Base-by-base conservation (phyloP, 2,329 filamentous ascomycete species). In the Blumeria hordei region DNA sequence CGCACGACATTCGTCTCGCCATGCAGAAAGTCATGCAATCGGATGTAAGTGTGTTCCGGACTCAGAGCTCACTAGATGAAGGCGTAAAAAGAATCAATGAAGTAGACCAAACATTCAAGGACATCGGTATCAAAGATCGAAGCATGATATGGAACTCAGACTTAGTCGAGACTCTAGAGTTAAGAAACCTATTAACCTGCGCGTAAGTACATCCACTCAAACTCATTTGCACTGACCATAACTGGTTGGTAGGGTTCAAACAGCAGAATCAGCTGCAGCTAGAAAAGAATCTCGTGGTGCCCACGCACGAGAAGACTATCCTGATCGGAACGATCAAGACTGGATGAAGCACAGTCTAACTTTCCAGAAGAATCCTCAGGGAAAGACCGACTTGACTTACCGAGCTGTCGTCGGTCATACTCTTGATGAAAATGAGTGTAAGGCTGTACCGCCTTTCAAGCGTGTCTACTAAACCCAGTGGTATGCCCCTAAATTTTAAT, bases 101-200 rank as follows among this genome's bases (percentile, higher is more conserved):
- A 62, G 86, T 96, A 63, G 90, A 96, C 68, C 70, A 77, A 63
- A 76, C 74, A 64, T 96, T 84, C 72, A 71, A 75, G 63, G 75
- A 95, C 66, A 83, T 96, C 63, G 86, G 87, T 66, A 95, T 86
- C 73, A 94, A 94, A 79, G 90, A 96, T 71, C 85, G 92, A 70
- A 93, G 86, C 77, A 95, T 96, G 90, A 96, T 96, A 74, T 96
- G 90, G 90, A 96, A 96, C 80, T 88, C 85, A 28, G 90, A 96
- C 67, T 79, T 96, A 41, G 87, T 94, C 59, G 90, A 96, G 77
- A 94, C 90, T 7, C 80, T 98, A 56, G 92, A 98, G 72, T 75
- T 96, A 66, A 79, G 88, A 66, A 98, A 98, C 71, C 71, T 98
- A 65, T 74, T 98, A 67, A 96, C 92, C 65, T 96, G 92, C 80